Evolutionary conservation across 176 grass and related monocot genomes (phyloP), one percentile per base, ranked within the genome.

Genomic region (Zizania latifolia): DNA sequence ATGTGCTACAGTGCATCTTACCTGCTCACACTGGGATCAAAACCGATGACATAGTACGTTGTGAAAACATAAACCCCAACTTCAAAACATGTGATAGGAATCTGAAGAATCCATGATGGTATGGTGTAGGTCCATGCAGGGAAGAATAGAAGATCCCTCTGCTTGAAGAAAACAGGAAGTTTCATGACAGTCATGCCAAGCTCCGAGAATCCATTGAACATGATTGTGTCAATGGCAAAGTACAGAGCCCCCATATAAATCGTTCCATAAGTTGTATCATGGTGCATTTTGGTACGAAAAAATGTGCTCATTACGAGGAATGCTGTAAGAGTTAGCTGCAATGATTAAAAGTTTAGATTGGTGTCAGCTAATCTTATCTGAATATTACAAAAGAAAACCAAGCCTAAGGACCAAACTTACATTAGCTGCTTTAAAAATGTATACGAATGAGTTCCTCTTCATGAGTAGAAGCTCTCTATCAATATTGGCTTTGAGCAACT

Each of bases 401-500:
- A 69, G 16, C 27, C 9, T 73, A 34, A 77, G 34, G 68, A 30
- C 39, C 32, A 19, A 85, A 75, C 75, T 86, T 64, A 95, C 89
- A 8, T 96, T 90, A 59, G 72, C 73, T 74, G 86, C 36, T 63
- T 87, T 97, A 76, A 97, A 97, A 53, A 91, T 89, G 65, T 97
- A 97, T 39, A 97, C 89, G 59, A 97, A 97, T 48, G 94, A 84
- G 9, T 97, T 91, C 62, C 94, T 82, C 73, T 91, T 97, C 94
- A 97, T 97, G 37, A 97, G 88, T 58, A 97, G 77, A 59, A 93
- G 78, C 57, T 97, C 94, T 79, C 94, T 89, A 69, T 85, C 85
- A 50, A 93, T 87, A 77, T 83, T 93, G 28, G 94, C 86, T 74
- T 79, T 85, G 31, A 97, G 68, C 69, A 97, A 67, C 33, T 89